Percentiles rank a stretch among this genome's conserved stretches.
Conservation (phyloP, 2,329 filamentous ascomycete species). For the Aureobasidium lini region DNA sequence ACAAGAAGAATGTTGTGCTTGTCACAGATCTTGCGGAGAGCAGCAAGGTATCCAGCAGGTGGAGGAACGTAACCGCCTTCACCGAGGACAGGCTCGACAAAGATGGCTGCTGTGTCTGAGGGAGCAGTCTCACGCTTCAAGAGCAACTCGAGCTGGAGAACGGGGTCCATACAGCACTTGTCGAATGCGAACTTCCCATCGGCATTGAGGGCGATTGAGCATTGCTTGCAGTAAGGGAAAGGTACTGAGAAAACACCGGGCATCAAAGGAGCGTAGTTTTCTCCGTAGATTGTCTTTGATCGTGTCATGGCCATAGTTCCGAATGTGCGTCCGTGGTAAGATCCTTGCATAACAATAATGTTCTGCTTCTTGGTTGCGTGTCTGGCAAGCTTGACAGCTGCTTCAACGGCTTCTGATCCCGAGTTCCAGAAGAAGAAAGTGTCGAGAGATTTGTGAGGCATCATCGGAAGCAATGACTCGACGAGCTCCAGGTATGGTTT, state of each 20-base stretch:
- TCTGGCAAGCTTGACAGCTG: slow-evolving; percentile 30
- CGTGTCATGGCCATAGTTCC: slow-evolving; percentile 31
- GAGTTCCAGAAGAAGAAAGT: slow-evolving; percentile 36
- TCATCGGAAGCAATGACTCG: slow-evolving; percentile 27
- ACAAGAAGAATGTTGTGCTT: slow-evolving; percentile 38
- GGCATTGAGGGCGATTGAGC: slow-evolving; percentile 25
- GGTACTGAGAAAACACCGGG: slow-evolving; percentile 32
- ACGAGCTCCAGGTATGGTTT: slow-evolving; percentile 31
- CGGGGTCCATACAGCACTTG: slow-evolving; percentile 34
- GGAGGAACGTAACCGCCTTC: slow-evolving; percentile 32
- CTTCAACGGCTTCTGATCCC: slow-evolving; percentile 31
- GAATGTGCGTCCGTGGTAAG: slow-evolving; percentile 32
- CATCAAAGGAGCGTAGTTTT: slow-evolving; percentile 29
- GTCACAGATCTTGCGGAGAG: slow-evolving; percentile 36
- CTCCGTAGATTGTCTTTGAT: slow-evolving; percentile 31
- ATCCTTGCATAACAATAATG: slow-evolving; percentile 32
- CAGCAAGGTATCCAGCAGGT: slow-evolving; percentile 27
- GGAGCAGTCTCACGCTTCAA: slow-evolving; percentile 30
- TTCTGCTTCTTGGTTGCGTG: slow-evolving; percentile 32
- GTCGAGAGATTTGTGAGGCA: slow-evolving; percentile 31
- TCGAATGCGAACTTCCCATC: slow-evolving; percentile 27
- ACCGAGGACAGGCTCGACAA: slow-evolving; percentile 31
- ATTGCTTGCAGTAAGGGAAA: slow-evolving; percentile 34
- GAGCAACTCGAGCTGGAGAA: slow-evolving; percentile 28
- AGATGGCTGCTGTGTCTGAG: slow-evolving; percentile 30